Evolutionary conservation across 495 filamentous ascomycete genomes (phyloP), one percentile per base, ranked within the genome.

Genomic region (Penicillium roqueforti): DNA sequence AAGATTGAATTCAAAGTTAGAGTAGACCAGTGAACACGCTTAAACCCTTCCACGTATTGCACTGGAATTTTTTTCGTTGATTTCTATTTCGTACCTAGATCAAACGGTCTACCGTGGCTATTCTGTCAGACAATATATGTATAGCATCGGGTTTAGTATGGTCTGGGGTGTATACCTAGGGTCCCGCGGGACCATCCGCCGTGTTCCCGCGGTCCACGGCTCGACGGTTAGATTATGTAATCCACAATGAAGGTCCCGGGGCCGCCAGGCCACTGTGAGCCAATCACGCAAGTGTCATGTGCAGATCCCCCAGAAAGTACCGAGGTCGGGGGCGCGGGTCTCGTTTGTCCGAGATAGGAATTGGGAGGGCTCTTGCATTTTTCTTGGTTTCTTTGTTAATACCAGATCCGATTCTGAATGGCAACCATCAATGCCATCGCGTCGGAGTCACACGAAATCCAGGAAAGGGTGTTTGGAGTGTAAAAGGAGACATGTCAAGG

Each of bases 401-500:
- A 36, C 5, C 40, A 11, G 9, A 14, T 16, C 19, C 11, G 47
- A 41, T 23, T 16, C 41, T 52, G 43, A 42, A 48, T 31, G 43
- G 52, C 36, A 38, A 11, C 13, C 16, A 40, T 47, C 50, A 31
- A 68, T 68, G 65, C 62, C 62, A 10, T 61, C 59, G 9, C 66
- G 68, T 31, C 64, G 69, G 13, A 66, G 60, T 20, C 72, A 73
- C 51, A 68, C 62, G 18, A 75, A 73, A 46, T 72, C 69, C 47
- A 64, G 69, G 11, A 72, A 67, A 47, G 69, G 72, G 25, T 75
- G 72, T 31, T 43, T 64, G 28, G 65, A 70, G 54, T 75, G 72
- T 54, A 75, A 71, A 53, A 59, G 63, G 46, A 62, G 71, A 40
- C 69, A 75, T 58, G 65, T 74, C 32, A 72, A 72, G 62, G 68